Evolutionary conservation across 1,284 basidiomycete genomes (phyloP).

Genomic region (Ganoderma resinaceum): DNA sequence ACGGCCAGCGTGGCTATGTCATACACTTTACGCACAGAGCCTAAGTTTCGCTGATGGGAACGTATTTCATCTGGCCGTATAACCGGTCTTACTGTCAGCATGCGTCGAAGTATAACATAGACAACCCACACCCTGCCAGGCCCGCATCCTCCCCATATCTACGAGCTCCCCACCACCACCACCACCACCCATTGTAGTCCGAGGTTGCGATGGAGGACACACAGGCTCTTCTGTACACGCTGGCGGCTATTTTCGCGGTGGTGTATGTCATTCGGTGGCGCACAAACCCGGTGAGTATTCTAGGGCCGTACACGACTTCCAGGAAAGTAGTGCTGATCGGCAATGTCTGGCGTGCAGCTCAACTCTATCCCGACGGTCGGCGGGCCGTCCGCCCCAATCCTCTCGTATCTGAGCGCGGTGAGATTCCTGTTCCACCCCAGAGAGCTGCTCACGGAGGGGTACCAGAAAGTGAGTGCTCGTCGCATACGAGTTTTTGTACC

Average conservation of each 20-base stretch:
- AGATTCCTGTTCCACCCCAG: constrained; percentile 27
- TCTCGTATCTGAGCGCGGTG: constrained; percentile 37
- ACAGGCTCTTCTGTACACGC: constrained; percentile 1
- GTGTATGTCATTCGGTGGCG: constrained; percentile 1
- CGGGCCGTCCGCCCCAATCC: background rate
- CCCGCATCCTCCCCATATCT: background rate
- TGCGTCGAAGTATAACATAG: background rate
- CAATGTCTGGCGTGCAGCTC: background rate
- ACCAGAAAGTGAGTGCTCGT: constrained; percentile 37
- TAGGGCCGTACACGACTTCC: background rate
- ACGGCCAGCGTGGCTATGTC: background rate
- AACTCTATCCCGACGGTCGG: constrained; percentile 4
- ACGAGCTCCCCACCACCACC: background rate
- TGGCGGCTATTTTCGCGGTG: background rate
- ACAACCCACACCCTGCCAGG: no score
- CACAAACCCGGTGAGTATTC: background rate
- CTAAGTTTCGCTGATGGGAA: background rate
- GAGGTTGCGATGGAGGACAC: background rate
- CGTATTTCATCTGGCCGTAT: background rate
- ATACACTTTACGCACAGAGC: background rate
- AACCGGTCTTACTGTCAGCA: background rate
- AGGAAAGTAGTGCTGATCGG: background rate
- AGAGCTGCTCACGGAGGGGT: constrained; percentile 38
- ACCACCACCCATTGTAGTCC: background rate
- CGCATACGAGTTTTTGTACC: background rate